Percentiles rank a stretch among this genome's conserved stretches.
Conservation (phyloP, 257 asterid genomes). For the Solanum tarijense region DNA sequence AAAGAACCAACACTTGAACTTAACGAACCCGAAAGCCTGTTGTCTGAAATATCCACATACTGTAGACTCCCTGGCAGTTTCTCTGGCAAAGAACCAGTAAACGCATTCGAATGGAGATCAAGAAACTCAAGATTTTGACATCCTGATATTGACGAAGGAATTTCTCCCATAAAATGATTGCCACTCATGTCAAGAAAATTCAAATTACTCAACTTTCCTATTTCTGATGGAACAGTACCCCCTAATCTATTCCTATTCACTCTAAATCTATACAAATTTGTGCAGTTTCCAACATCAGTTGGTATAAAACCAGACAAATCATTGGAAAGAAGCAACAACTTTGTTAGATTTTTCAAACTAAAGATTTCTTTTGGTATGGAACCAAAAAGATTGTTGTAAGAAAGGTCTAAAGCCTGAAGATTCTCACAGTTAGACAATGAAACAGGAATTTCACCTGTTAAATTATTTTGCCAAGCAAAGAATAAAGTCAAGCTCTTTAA, state of each 20-base stretch:
- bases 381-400: conserved; percentile 72
- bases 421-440: conserved; percentile 50
- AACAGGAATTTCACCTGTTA: conserved; percentile 73
- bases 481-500: conserved; percentile 48
- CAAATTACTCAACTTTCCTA: conserved; percentile 51
- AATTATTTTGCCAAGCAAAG: conserved; percentile 88
- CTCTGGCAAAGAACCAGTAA: conserved; percentile 62
- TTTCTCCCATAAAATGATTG: conserved; percentile 55
- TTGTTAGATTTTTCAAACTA: conserved; percentile 52
- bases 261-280: conserved; percentile 74
- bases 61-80: conserved; percentile 61
- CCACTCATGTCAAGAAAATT: conserved; percentile 74
- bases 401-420: conserved; percentile 85
- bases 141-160: conserved; percentile 57
- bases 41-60: conserved; percentile 71
- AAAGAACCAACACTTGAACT: conserved; percentile 45
- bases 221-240: conserved; percentile 82
- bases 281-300: conserved; percentile 77
- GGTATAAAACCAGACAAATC: conserved; percentile 75
- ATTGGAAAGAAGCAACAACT: conserved; percentile 62
- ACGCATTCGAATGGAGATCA: conserved; percentile 71
- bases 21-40: conserved; percentile 51
- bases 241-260: conserved; percentile 55
- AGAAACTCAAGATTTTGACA: conserved; percentile 77
- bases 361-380: conserved; percentile 61